These are phyloP conservation scores for Saccharomycopsis fibuligera DNA, from an alignment of 805 yeast species.

Conservation along the genomic window DNA sequence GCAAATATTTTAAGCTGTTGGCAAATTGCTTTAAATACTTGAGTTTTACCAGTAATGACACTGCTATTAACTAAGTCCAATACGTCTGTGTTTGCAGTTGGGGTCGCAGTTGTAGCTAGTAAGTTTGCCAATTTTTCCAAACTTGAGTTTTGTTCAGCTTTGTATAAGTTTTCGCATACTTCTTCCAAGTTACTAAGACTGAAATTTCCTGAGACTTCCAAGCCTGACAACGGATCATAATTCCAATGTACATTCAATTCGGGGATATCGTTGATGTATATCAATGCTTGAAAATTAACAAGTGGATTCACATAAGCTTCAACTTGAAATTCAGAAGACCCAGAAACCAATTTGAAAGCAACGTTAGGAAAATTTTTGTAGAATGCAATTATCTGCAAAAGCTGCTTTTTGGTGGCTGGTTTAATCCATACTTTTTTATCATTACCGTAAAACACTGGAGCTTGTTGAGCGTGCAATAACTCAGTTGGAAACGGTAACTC, in stretches of 20 bases:
- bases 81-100: too few species aligned
- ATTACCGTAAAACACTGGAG: constrained; percentile 33
- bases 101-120: constrained; percentile 18
- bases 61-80: neutral
- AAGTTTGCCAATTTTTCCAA: constrained; percentile 13
- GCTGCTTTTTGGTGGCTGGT: constrained; percentile 35
- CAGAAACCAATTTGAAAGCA: constrained; percentile 36
- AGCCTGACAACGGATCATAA: constrained; percentile 35
- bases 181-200: constrained; percentile 35
- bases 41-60: constrained; percentile 25
- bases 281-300: constrained; percentile 33
- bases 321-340: constrained; percentile 43
- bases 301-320: constrained; percentile 40
- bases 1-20: constrained; percentile 41
- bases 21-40: constrained; percentile 33
- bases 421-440: constrained; percentile 39
- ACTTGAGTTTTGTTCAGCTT: neutral
- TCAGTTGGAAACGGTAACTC: constrained; percentile 38
- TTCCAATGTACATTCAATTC: constrained; percentile 33
- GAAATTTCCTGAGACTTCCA: constrained; percentile 38
- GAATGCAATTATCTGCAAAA: constrained; percentile 29
- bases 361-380: constrained; percentile 27
- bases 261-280: constrained; percentile 37
- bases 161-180: constrained; percentile 28
- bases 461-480: constrained; percentile 25